phyloP scores from a whole-genome alignment of 495 filamentous ascomycete species.

The Penicillium paradoxum region DNA sequence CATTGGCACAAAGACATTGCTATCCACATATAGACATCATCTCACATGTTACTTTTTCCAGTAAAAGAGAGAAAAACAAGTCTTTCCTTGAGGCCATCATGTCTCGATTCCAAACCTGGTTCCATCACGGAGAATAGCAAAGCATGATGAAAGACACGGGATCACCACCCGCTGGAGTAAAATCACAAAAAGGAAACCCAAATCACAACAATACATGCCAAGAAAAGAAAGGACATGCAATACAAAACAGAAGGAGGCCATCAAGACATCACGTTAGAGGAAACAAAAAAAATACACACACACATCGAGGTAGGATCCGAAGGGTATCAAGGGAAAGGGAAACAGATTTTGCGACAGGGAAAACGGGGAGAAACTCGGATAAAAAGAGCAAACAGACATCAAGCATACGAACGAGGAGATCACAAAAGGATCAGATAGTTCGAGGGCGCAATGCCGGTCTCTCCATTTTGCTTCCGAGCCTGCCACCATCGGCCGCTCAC shows the following conservation, averaged over 20 bases:
- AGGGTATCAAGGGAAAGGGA: conserved; percentile 43
- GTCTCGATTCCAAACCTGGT: background rate
- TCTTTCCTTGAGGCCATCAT: background rate
- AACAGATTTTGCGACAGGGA: conserved; percentile 31
- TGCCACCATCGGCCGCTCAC: conserved; percentile 99
- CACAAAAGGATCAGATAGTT: conserved; percentile 97
- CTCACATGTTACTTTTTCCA: background rate
- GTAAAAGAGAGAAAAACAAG: background rate
- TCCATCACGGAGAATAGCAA: conserved; percentile 5
- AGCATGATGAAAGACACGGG: conserved; percentile 8
- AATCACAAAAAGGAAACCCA: conserved; percentile 12
- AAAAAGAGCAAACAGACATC: conserved; percentile 21
- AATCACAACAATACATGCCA: conserved; percentile 18
- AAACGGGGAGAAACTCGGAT: conserved; percentile 21
- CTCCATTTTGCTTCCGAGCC: conserved; percentile 88
- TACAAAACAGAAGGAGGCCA: conserved; percentile 27
- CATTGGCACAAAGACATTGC: background rate
- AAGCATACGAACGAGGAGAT: conserved; percentile 23
- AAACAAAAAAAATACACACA: conserved; percentile 29
- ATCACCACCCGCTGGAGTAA: conserved; percentile 13
- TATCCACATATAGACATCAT: background rate
- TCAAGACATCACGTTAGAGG: conserved; percentile 43
- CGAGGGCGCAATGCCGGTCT: conserved; percentile 94
- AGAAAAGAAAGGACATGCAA: conserved; percentile 16
- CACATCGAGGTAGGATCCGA: conserved; percentile 39